Evolutionary conservation across 257 asterid species (phyloP), one percentile per base, ranked within the genome.

Genomic region (Scutellaria minor): DNA sequence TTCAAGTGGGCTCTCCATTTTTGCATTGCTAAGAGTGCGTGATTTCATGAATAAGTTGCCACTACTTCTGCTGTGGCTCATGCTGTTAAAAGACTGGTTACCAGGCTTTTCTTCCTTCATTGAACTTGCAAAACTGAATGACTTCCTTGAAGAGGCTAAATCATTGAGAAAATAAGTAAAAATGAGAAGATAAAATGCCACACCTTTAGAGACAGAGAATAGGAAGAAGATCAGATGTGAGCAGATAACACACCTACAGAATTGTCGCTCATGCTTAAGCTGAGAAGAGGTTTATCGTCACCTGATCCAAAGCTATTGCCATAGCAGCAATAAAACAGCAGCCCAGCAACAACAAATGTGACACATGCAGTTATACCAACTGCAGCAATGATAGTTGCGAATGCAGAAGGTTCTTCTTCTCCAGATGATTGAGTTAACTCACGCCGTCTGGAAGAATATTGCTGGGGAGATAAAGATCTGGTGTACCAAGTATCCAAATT

Each of bases 261-360:
- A 54, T 82, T 80, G 83, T 87, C 93, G 40, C 85, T 89, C 63
- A 82, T 65, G 89, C 85, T 83, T 80, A 90, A 83, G 84, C 92
- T 90, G 74, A 93, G 95, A 80, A 93, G 97, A 70, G 97, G 97
- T 20, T 86, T 87, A 75, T 89, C 93, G 40, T 93, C 96, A 14
- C 87, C 82, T 61, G 58, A 55, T 53, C 83, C 81, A 53, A 87
- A 71, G 48, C 84, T 78, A 68, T 44, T 4, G 65, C 81, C 71
- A 39, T 85, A 84, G 62, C 80, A 85, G 77, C 86, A 86, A 54
- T 83, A 74, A 70, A 89, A 89, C 41, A 95, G 72, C 63, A 92
- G 68, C 27, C 77, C 72, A 39, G 85, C 81, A 73, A 88, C 9
- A 70, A 82, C 18, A 60, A 85, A 72, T 63, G 86, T 82, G 54